Base-by-base conservation (phyloP, 2,329 filamentous ascomycete species). In the Neofusicoccum kwambonambiense region DNA sequence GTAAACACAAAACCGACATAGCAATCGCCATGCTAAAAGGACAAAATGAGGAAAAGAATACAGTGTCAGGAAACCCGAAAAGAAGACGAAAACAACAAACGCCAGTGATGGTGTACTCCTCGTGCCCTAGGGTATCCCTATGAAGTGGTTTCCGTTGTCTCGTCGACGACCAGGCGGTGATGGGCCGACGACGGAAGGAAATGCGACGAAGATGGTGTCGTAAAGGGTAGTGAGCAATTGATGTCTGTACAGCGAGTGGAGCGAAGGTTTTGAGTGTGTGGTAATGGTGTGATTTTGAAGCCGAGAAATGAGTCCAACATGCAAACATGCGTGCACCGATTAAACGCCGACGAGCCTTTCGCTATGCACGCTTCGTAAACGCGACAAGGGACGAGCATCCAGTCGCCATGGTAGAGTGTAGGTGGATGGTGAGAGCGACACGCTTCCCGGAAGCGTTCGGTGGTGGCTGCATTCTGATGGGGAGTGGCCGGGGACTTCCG, bases 331-430 rank as follows among this genome's bases (percentile, higher is more conserved):
- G 54, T 62, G 58, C 34, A 51, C 58, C 44, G 34, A 42, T 44
- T 31, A 22, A 64, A 64, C 63, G 63, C 63, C 63, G 47, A 58
- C 27, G 12, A 54, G 44, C 52, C 63, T 56, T 60, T 60, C 52
- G 63, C 63, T 64, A 64, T 64, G 63, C 63, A 64, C 63, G 54
- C 63, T 64, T 64, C 63, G 63, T 60, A 64, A 60, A 64, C 62
- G 62, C 62, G 62, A 64, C 50, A 49, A 31, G 42, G 42, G 42
- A 45, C 44, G 34, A 39, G 41, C 8, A 51, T 54, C 17, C 54
- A 31, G 62, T 47, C 62, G 62, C 62, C 42, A 17, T 41, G 44
- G 31, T 22, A 37, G 42, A 31, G 41, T 31, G 9, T 39, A 13
- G 41, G 45, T 22, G 8, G 15, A 9, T 56, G 35, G 15, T 56